Conservation (phyloP, 108 stramenopile species). For the Heterococcus sp. region DNA sequence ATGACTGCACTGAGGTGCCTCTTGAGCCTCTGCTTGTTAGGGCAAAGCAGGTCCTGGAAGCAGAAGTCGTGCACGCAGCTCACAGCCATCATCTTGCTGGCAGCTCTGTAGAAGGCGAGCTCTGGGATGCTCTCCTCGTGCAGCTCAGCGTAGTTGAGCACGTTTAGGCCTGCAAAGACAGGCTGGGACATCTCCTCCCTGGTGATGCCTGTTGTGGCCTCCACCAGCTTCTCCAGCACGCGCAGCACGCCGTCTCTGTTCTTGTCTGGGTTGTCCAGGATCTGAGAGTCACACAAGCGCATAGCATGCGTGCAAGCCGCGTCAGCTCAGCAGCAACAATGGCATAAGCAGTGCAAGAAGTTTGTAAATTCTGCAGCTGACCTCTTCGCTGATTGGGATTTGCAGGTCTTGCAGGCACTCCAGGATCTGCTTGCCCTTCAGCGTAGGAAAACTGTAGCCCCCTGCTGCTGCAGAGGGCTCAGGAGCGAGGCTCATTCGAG, state of each 20-base stretch:
- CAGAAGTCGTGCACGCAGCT: slow-evolving; percentile 84
- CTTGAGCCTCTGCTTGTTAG: slow-evolving; percentile 58
- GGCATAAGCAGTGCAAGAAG: neutral
- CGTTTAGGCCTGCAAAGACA: slow-evolving; percentile 43
- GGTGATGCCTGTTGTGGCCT: slow-evolving; percentile 44
- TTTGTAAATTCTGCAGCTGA: neutral
- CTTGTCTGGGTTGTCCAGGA: slow-evolving; percentile 33
- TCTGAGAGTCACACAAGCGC: neutral
- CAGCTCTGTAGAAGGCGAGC: slow-evolving; percentile 70
- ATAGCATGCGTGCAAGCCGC: neutral
- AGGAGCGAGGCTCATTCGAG: neutral
- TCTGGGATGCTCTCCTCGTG: slow-evolving; percentile 79
- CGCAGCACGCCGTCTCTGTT: slow-evolving; percentile 13
- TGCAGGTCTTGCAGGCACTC: slow-evolving; percentile 34
- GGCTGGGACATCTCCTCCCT: slow-evolving; percentile 55
- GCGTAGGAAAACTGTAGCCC: slow-evolving; percentile 42
- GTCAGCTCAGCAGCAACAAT: neutral
- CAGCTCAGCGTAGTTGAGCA: slow-evolving; percentile 68
- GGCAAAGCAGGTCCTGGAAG: slow-evolving; percentile 66
- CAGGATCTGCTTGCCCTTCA: slow-evolving; percentile 43
- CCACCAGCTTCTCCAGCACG: slow-evolving; percentile 49
- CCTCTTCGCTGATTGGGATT: slow-evolving; percentile 40
- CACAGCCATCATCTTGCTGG: slow-evolving; percentile 72
- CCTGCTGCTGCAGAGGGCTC: neutral
- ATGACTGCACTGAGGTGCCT: slow-evolving; percentile 82